These are phyloP conservation scores for Cercophora scortea DNA, from an alignment of 495 filamentous ascomycete species.

Conservation along the genomic window DNA sequence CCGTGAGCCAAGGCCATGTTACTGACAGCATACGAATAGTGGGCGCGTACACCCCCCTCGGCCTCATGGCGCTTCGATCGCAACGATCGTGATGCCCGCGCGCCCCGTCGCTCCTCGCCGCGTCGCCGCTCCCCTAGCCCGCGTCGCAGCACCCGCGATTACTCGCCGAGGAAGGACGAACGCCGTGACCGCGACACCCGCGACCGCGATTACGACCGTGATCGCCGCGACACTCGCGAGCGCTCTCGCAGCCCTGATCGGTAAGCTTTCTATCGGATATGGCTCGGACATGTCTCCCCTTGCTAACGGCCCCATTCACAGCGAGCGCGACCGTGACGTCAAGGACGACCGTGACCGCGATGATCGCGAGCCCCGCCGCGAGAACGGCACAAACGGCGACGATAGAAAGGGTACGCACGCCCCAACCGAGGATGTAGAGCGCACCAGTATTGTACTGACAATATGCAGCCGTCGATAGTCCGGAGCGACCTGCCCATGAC, in stretches of 20 bases:
- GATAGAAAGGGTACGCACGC: slow-evolving; percentile 74
- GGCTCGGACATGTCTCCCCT: neutral
- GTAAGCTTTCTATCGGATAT: slow-evolving; percentile 38
- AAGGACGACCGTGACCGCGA: slow-evolving; percentile 51
- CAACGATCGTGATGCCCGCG: slow-evolving; percentile 19
- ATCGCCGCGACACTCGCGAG: slow-evolving; percentile 61
- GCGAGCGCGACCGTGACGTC: slow-evolving; percentile 46
- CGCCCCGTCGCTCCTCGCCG: slow-evolving; percentile 57
- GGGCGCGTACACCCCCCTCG: slow-evolving; percentile 96
- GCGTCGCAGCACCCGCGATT: slow-evolving; percentile 69
- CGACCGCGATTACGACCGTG: slow-evolving; percentile 48
- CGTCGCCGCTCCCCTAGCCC: slow-evolving; percentile 76
- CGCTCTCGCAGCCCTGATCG: slow-evolving; percentile 68
- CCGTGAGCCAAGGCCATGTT: too few species aligned
- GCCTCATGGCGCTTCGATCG: slow-evolving; percentile 97
- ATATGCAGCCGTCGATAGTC: slow-evolving; percentile 55
- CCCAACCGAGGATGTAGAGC: neutral
- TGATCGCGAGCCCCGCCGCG: slow-evolving; percentile 48
- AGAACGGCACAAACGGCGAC: slow-evolving; percentile 66
- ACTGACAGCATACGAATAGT: slow-evolving; percentile 43
- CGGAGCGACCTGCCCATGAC: slow-evolving; percentile 74
- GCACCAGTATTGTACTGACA: neutral
- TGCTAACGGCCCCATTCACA: slow-evolving; percentile 6
- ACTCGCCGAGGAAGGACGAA: slow-evolving; percentile 87
- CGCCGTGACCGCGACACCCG: slow-evolving; percentile 50